Conservation (phyloP, 2,329 filamentous ascomycete genomes). For the Phyllosticta citribraziliensis region DNA sequence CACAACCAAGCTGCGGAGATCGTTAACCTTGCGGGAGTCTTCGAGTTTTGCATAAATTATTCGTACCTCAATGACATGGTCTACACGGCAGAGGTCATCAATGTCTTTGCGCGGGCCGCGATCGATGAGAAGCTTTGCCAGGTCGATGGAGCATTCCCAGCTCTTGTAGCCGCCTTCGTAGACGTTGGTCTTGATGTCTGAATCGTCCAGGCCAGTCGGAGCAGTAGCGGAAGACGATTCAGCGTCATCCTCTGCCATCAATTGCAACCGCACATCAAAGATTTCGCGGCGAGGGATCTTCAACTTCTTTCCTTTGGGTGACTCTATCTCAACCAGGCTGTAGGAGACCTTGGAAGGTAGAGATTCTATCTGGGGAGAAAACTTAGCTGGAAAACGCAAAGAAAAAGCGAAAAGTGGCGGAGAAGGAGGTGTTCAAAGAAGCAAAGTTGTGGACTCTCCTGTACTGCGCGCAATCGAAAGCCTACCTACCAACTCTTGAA, state of each 20-base stretch:
- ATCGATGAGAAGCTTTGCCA: constrained; percentile 54
- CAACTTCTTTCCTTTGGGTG: constrained; percentile 47
- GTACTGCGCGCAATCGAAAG: constrained; percentile 3
- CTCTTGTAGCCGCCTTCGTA: constrained; percentile 87
- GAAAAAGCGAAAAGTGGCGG: not conserved
- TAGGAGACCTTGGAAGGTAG: constrained; percentile 70
- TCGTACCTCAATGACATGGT: constrained; percentile 39
- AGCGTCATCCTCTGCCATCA: constrained; percentile 59
- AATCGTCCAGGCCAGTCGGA: constrained; percentile 49
- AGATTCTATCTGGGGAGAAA: constrained; percentile 35
- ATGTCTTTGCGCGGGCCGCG: constrained; percentile 39
- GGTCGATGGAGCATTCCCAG: constrained; percentile 77
- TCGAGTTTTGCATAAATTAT: not conserved
- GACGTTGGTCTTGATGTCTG: constrained; percentile 70
- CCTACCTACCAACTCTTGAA: constrained; percentile 38
- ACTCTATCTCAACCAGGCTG: constrained; percentile 48
- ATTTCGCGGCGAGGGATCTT: constrained; percentile 63
- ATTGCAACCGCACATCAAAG: constrained; percentile 71
- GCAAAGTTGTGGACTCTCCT: not conserved
- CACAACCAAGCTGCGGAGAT: constrained; percentile 59
- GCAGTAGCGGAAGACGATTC: constrained; percentile 32
- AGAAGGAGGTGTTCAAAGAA: not conserved
- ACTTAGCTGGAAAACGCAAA: not conserved
- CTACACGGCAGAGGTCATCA: constrained; percentile 38
- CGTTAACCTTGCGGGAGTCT: constrained; percentile 1